Evolutionary conservation across 345 rosid genomes (phyloP), one percentile per base, ranked within the genome.

Genomic region (Gossypium longicalyx): DNA sequence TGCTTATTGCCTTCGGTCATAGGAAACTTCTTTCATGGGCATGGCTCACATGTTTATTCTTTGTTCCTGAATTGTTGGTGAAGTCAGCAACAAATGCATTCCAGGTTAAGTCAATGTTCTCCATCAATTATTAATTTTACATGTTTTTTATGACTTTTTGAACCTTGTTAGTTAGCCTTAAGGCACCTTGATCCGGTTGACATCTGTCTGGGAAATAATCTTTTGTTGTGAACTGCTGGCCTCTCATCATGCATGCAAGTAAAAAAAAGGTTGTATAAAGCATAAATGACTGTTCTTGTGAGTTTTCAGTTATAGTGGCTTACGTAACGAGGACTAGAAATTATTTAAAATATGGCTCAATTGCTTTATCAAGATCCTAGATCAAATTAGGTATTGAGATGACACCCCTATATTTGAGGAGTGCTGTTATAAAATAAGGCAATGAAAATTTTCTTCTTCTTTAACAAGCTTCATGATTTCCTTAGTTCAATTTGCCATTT

Each of bases 21-120:
- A 94, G 98, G 98, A 94, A 94, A 83, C 98, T 94, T 83, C 87
- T 94, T 69, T 92, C 98, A 25, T 94, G 98, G 98, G 98, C 98
- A 48, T 94, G 98, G 98, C 82, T 94, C 84, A 92, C 98, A 67
- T 92, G 98, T 82, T 84, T 94, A 71, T 91, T 92, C 87, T 94
- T 90, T 81, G 80, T 88, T 52, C 98, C 98, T n/a, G 98, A 94
- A 83, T 84, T 94, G 90, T 57, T 89, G 77, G 77, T 89, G 81
- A 94, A 91, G 83, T 91, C 97, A 72, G 89, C 91, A 53, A 85
- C 97, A 15, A 80, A 73, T 75, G 78, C 86, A 66, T 85, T 78
- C 64, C 80, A 89, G 98, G 98, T 94, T 69, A 68, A 68, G 76
- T 66, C 63, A 76, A 52, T 67, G 29, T 9, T 67, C 20, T 78